Percentiles rank a stretch among this genome's conserved stretches.
phyloP scores from a whole-genome alignment of 2,329 filamentous ascomycete genomes.

The Phialophora verrucosa region DNA sequence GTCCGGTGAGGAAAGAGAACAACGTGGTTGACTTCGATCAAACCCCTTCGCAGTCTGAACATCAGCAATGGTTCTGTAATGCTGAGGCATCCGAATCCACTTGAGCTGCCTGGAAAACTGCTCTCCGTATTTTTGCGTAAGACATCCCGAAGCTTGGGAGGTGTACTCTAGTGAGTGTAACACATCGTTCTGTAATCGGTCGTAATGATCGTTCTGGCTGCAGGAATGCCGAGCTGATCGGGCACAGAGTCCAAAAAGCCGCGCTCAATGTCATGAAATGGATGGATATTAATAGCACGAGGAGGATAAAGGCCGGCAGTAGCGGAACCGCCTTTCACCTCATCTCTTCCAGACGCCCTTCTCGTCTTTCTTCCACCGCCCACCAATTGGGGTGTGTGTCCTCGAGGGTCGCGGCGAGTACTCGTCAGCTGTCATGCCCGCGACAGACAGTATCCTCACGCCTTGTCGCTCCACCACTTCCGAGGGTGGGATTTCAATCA shows the following conservation, averaged over 20 bases:
- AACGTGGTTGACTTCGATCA: neutral
- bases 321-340: neutral
- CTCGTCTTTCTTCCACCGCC: slow-evolving; percentile 31
- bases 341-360: slow-evolving; percentile 35
- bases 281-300: neutral
- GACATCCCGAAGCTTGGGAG: neutral
- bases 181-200: neutral
- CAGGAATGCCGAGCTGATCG: neutral
- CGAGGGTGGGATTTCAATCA: slow-evolving; percentile 9
- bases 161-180: neutral
- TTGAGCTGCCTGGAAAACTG: neutral
- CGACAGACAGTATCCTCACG: slow-evolving; percentile 11
- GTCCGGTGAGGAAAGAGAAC: neutral
- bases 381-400: slow-evolving; percentile 29
- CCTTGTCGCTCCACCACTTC: slow-evolving; percentile 16
- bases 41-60: neutral
- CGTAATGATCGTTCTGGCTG: neutral
- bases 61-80: neutral
- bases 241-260: neutral
- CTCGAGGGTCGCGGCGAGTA: slow-evolving; percentile 20
- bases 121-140: neutral
- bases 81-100: neutral
- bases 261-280: neutral
- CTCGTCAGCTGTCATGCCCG: slow-evolving; percentile 4
- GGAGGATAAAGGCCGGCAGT: neutral